A percentile compares a stretch with the other conserved stretches of the same genome.
Evolutionary conservation across 768 basidiomycete species (phyloP).

Genomic region (Sporobolomyces pararoseus): DNA sequence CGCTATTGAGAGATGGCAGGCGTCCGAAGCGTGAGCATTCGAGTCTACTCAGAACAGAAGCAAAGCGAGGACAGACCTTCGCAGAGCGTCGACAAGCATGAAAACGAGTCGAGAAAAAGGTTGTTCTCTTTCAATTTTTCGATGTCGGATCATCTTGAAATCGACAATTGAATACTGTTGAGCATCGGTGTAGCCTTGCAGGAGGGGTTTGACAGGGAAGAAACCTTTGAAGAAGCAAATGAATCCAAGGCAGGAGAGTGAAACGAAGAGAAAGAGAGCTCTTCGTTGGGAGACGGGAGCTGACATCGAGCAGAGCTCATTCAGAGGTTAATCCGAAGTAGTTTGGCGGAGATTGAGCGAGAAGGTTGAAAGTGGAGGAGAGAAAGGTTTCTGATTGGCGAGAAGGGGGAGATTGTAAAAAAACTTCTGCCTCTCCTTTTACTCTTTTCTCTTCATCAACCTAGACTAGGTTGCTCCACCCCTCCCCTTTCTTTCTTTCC

Average conservation of each 20-base stretch:
- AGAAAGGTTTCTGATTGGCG: no score
- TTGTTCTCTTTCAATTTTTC: neutral
- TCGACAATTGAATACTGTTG: neutral
- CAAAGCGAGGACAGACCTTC: slow-evolving; percentile 25
- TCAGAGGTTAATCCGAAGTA: neutral
- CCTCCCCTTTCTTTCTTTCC: neutral
- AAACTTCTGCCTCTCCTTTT: neutral
- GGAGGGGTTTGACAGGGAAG: slow-evolving; percentile 36
- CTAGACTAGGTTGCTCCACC: slow-evolving; percentile 5
- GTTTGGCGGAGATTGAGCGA: neutral
- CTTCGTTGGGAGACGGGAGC: neutral
- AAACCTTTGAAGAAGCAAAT: slow-evolving; percentile 26
- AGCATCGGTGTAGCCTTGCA: slow-evolving; percentile 8
- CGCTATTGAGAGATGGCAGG: slow-evolving; percentile 2
- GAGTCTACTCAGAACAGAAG: neutral
- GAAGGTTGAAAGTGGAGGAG: no score
- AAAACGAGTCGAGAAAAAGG: slow-evolving; percentile 34
- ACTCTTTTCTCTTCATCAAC: neutral
- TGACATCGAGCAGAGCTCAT: neutral
- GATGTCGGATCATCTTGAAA: neutral
- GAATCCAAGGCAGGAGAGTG: slow-evolving; percentile 8
- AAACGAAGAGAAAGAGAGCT: neutral
- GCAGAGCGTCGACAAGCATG: slow-evolving; percentile 37
- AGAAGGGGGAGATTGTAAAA: no score
- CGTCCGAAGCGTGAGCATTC: neutral